Percentiles rank a stretch among this genome's conserved stretches.
Evolutionary conservation across 257 asterid genomes (phyloP).

Genomic region (Salvia splendens): DNA sequence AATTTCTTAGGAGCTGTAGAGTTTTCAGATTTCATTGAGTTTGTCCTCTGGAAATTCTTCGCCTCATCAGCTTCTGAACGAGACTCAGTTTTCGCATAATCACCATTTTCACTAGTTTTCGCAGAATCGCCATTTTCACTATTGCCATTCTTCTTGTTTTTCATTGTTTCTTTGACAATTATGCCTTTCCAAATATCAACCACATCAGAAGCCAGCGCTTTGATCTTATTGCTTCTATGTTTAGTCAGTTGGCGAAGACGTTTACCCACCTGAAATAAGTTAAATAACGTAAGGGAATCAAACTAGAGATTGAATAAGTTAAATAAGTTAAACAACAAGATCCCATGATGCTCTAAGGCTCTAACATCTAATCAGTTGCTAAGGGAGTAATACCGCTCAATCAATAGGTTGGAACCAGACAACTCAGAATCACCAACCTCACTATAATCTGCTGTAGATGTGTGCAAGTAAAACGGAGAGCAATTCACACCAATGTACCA

Average conservation of each 20-base stretch:
- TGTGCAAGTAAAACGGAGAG: background rate
- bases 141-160: slow-evolving; percentile 52
- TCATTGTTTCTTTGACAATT: slow-evolving; percentile 67
- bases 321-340: background rate
- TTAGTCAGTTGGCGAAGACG: slow-evolving; percentile 82
- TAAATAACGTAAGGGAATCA: background rate
- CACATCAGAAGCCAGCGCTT: slow-evolving; percentile 75
- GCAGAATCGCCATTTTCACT: slow-evolving; percentile 40
- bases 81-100: slow-evolving; percentile 42
- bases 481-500: background rate
- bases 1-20: slow-evolving; percentile 37
- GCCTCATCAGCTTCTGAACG: slow-evolving; percentile 39
- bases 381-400: background rate
- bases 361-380: background rate
- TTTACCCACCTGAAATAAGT: slow-evolving; percentile 74
- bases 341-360: background rate
- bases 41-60: slow-evolving; percentile 46
- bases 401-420: background rate
- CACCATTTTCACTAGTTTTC: slow-evolving; percentile 39
- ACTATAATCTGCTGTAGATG: background rate
- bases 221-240: slow-evolving; percentile 75
- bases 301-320: background rate
- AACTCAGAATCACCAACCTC: slow-evolving; percentile 8
- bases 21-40: slow-evolving; percentile 49
- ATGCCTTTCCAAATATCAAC: slow-evolving; percentile 82